A percentile compares a stretch with the other conserved stretches of the same genome.
phyloP scores from a whole-genome alignment of 306 rosid genomes.

The Coriaria nepalensis region DNA sequence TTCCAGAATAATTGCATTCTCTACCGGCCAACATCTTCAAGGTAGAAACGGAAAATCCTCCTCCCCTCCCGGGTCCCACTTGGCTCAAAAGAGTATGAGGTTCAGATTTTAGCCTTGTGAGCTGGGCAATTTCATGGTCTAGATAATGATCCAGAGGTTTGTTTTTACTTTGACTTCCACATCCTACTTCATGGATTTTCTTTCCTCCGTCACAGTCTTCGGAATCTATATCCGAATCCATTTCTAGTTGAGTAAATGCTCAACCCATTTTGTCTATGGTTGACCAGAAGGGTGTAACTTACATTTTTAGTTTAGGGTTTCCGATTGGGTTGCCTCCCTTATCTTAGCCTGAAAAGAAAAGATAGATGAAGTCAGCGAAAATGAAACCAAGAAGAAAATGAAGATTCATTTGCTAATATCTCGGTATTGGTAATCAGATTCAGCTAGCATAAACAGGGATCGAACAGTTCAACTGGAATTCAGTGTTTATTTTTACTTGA shows the following conservation, averaged over 20 bases:
- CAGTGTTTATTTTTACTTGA: too few species aligned
- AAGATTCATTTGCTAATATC: too few species aligned
- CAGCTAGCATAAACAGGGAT: background rate
- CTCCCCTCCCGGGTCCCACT: constrained; percentile 37
- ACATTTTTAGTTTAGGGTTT: constrained; percentile 27
- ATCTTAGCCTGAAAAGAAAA: too few species aligned
- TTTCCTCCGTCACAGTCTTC: constrained; percentile 24
- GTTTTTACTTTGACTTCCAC: constrained; percentile 24
- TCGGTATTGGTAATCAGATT: background rate
- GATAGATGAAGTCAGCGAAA: too few species aligned
- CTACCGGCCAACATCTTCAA: constrained; percentile 89
- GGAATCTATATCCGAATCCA: constrained; percentile 44
- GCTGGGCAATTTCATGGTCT: constrained; percentile 70
- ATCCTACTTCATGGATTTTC: constrained; percentile 17
- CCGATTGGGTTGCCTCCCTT: background rate
- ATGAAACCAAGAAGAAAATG: too few species aligned
- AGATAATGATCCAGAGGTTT: constrained; percentile 17
- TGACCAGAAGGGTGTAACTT: constrained; percentile 22
- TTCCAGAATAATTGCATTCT: constrained; percentile 67
- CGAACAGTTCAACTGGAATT: too few species aligned
- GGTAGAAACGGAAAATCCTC: constrained; percentile 49
- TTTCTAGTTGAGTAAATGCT: constrained; percentile 62
- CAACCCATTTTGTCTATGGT: constrained; percentile 58
- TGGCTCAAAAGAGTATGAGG: constrained; percentile 42
- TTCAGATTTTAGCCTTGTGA: constrained; percentile 53